Percentiles rank a stretch among this genome's conserved stretches.
phyloP scores from a whole-genome alignment of 1,284 basidiomycete species.

The Moniliella sp. region DNA sequence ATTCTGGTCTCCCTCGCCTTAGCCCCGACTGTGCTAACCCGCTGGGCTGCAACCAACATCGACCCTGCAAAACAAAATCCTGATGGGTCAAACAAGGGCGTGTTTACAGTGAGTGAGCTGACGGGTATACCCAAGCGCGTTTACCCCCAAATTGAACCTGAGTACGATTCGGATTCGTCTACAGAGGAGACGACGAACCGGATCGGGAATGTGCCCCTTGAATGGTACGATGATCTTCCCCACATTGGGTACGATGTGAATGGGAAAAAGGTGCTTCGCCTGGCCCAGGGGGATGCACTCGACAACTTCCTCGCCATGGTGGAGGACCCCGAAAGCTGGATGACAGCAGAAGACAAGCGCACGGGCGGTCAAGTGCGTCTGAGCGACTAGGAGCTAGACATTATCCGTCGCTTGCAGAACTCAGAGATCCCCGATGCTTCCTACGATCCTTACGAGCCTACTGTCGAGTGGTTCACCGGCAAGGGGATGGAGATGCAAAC shows the following conservation, averaged over 20 bases:
- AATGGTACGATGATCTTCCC: slow-evolving; percentile 98
- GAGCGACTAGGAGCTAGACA: slow-evolving; percentile 73
- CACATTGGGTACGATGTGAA: slow-evolving; percentile 93
- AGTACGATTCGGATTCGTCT: slow-evolving; percentile 86
- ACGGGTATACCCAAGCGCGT: slow-evolving; percentile 71
- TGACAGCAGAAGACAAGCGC: slow-evolving; percentile 73
- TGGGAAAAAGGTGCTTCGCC: slow-evolving; percentile 77
- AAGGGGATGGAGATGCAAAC: slow-evolving; percentile 79
- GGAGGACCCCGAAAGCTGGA: slow-evolving; percentile 81
- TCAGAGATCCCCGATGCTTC: slow-evolving; percentile 72
- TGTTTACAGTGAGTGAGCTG: slow-evolving; percentile 47
- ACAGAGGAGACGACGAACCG: slow-evolving; percentile 88
- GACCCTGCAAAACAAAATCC: slow-evolving; percentile 42
- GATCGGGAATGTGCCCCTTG: slow-evolving; percentile 79
- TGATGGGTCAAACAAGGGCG: slow-evolving; percentile 32
- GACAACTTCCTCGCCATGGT: slow-evolving; percentile 89
- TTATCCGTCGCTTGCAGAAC: slow-evolving; percentile 69
- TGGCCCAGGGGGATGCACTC: slow-evolving; percentile 82
- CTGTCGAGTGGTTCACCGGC: slow-evolving; percentile 87
- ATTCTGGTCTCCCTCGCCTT: too few relatives aligned
- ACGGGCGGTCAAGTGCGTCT: slow-evolving; percentile 66
- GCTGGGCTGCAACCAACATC: slow-evolving; percentile 39
- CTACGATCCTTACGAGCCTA: slow-evolving; percentile 66
- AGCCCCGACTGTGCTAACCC: too few relatives aligned
- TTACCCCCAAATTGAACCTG: slow-evolving; percentile 75